A percentile compares a stretch with the other conserved stretches of the same genome.
Conservation (phyloP, 2,329 filamentous ascomycete genomes). For the Capronia americana region DNA sequence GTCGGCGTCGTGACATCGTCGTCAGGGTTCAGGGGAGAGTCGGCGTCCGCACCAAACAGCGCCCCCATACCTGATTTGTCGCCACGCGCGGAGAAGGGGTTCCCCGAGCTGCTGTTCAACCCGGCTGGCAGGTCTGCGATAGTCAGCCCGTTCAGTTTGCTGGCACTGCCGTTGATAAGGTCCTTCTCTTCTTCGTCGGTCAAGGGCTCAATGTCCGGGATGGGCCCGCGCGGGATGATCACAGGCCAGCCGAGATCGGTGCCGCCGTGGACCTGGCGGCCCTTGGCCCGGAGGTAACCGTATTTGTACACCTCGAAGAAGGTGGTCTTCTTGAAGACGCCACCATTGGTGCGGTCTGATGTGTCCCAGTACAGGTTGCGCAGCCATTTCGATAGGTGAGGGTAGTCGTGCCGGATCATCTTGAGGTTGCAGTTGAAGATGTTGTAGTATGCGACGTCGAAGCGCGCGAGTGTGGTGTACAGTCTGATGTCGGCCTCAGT, state of each 20-base stretch:
- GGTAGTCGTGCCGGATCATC: constrained; percentile 68
- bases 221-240: constrained; percentile 36
- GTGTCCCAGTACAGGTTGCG: constrained; percentile 56
- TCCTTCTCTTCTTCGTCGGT: constrained; percentile 39
- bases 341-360: constrained; percentile 49
- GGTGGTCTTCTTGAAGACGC: constrained; percentile 54
- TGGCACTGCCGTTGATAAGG: constrained; percentile 27
- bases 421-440: constrained; percentile 77
- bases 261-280: constrained; percentile 30
- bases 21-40: constrained; percentile 22
- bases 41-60: constrained; percentile 32
- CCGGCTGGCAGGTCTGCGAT: constrained; percentile 13
- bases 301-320: constrained; percentile 47
- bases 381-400: constrained; percentile 55
- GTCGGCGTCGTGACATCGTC: constrained; percentile 4
- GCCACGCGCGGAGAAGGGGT: constrained; percentile 33
- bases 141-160: constrained; percentile 27
- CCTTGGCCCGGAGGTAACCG: constrained; percentile 35
- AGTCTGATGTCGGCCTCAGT: constrained; percentile 81
- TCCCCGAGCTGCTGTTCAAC: constrained; percentile 8
- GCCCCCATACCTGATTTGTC: constrained; percentile 30
- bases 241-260: constrained; percentile 26
- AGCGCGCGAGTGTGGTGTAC: constrained; percentile 70
- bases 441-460: constrained; percentile 77
- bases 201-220: constrained; percentile 36